These are phyloP conservation scores for Byssothecium circinans DNA, from an alignment of 2,329 filamentous ascomycete species.

Conservation along the genomic window DNA sequence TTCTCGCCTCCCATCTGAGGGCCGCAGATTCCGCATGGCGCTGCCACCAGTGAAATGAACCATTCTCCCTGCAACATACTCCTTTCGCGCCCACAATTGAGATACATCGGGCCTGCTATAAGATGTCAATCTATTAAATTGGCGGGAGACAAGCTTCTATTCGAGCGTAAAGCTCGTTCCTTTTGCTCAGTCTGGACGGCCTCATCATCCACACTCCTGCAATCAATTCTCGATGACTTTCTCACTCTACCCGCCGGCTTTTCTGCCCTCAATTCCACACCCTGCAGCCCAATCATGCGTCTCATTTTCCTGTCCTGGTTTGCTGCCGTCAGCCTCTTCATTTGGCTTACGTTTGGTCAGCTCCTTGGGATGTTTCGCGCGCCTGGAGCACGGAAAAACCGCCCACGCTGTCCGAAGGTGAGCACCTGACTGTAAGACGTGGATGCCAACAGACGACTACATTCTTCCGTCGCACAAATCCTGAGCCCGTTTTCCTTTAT, in stretches of 20 bases:
- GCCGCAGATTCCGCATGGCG: constrained; percentile 18
- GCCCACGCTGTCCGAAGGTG: neutral
- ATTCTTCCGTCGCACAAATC: no score
- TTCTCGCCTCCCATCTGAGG: neutral
- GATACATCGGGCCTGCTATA: constrained; percentile 24
- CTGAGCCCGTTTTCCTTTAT: no score
- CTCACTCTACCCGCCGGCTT: constrained; percentile 36
- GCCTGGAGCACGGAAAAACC: neutral
- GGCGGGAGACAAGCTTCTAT: constrained; percentile 12
- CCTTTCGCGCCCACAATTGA: constrained; percentile 19
- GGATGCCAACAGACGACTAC: no score
- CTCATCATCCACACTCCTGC: constrained; percentile 15
- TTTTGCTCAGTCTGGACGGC: constrained; percentile 10
- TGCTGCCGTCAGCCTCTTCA: constrained; percentile 8
- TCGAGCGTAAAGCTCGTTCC: constrained; percentile 4
- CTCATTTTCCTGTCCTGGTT: constrained; percentile 1
- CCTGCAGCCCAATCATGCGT: neutral
- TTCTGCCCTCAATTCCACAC: constrained; percentile 14
- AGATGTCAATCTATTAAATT: constrained; percentile 40
- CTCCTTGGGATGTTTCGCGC: neutral
- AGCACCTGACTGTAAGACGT: no score
- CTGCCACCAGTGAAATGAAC: constrained; percentile 20
- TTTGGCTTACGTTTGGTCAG: constrained; percentile 7
- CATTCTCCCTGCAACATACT: constrained; percentile 17
- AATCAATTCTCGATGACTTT: constrained; percentile 25